These are phyloP conservation scores for Podospora fimiseda DNA, from an alignment of 495 filamentous ascomycete genomes.

Conservation along the genomic window DNA sequence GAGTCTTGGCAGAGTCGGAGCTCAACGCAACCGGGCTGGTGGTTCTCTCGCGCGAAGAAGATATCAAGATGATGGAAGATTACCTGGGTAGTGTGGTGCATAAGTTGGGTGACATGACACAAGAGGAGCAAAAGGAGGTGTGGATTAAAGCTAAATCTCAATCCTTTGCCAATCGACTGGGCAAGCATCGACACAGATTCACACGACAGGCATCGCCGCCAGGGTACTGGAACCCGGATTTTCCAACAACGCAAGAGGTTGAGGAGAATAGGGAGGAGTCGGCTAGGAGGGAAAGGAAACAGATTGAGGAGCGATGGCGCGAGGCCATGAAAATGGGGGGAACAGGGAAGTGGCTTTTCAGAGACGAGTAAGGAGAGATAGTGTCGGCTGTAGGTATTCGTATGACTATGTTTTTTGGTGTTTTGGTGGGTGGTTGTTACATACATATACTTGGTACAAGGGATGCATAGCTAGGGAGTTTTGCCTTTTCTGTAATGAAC, in stretches of 20 bases:
- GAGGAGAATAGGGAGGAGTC: conserved; percentile 57
- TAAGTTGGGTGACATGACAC: conserved; percentile 40
- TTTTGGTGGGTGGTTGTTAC: too few relatives aligned
- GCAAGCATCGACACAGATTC: conserved; percentile 71
- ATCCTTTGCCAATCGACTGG: conserved; percentile 61
- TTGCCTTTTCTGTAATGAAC: too few relatives aligned
- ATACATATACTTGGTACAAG: too few relatives aligned
- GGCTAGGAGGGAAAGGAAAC: conserved; percentile 47
- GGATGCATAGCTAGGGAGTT: too few relatives aligned
- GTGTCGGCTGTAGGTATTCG: background rate
- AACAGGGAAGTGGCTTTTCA: conserved; percentile 69
- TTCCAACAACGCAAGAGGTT: conserved; percentile 78
- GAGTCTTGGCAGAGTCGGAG: conserved; percentile 51
- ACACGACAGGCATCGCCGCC: conserved; percentile 65
- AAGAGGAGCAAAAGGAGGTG: conserved; percentile 47
- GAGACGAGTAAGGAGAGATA: conserved; percentile 65
- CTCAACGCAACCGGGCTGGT: conserved; percentile 26
- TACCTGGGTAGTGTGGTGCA: conserved; percentile 58
- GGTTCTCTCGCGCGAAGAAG: conserved; percentile 30
- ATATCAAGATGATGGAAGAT: conserved; percentile 54
- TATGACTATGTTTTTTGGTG: too few relatives aligned
- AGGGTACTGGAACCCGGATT: conserved; percentile 84
- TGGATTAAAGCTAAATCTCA: conserved; percentile 62
- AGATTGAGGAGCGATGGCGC: conserved; percentile 65
- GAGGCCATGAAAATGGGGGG: conserved; percentile 64